Evolutionary conservation across 129 eudicot species (phyloP).

Genomic region (Helianthus tuberosus): DNA sequence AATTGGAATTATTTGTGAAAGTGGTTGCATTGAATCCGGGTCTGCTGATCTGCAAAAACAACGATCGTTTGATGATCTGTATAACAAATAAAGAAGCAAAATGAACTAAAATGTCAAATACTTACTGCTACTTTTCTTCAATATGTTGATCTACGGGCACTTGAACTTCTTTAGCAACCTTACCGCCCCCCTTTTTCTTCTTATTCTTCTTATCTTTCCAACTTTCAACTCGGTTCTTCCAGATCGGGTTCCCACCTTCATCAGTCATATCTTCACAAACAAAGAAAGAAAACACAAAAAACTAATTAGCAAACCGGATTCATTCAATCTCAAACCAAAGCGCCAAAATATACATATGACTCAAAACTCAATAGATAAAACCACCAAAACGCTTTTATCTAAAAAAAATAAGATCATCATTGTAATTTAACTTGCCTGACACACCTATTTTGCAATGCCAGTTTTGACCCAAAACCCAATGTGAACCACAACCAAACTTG

Average conservation of each 20-base stretch:
- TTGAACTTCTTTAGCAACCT: constrained; percentile 64
- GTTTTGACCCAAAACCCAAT: no score
- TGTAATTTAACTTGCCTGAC: constrained; percentile 52
- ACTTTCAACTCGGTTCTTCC: constrained; percentile 95
- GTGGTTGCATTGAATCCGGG: constrained; percentile 56
- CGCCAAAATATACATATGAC: background rate
- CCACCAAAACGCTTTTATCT: constrained; percentile 43
- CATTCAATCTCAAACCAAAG: background rate
- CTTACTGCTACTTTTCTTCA: constrained; percentile 81
- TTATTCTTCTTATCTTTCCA: constrained; percentile 95
- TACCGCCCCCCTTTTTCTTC: constrained; percentile 59
- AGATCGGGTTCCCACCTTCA: constrained; percentile 87
- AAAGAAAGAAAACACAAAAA: constrained; percentile 2
- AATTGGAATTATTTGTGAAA: constrained; percentile 77
- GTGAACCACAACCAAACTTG: no score
- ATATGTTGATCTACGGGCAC: constrained; percentile 81
- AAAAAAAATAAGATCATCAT: no score
- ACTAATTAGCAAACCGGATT: background rate
- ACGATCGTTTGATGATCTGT: background rate
- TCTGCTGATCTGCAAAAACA: constrained; percentile 62
- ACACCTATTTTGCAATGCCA: no score
- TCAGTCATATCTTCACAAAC: constrained; percentile 52
- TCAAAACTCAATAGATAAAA: constrained; percentile 21
- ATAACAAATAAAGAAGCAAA: background rate
- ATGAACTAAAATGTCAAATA: background rate